phyloP scores from a whole-genome alignment of 2,329 filamentous ascomycete genomes.

The Zymoseptoria crescenta region DNA sequence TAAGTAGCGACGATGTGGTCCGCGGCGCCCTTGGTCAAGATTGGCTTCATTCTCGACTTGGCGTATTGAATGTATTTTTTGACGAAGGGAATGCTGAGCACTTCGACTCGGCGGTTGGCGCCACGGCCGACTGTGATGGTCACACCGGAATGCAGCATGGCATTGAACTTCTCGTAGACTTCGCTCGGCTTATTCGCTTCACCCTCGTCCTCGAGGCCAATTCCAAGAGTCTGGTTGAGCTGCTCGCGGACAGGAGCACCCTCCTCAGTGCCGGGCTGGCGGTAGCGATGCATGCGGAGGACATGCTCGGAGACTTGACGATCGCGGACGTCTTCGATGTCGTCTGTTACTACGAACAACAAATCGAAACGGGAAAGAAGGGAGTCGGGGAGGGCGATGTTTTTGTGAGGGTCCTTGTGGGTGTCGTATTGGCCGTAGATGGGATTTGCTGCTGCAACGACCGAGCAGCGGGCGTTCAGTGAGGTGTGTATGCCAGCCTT shows the following conservation, averaged over 20 bases:
- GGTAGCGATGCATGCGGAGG: slow-evolving; percentile 92
- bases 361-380: slow-evolving; percentile 97
- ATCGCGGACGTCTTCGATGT: slow-evolving; percentile 91
- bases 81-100: slow-evolving; percentile 93
- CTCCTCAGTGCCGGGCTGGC: slow-evolving; percentile 85
- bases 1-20: slow-evolving; percentile 89
- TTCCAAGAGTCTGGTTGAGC: slow-evolving; percentile 71
- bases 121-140: slow-evolving; percentile 67
- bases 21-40: slow-evolving; percentile 82
- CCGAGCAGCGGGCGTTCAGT: slow-evolving; percentile 91
- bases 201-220: slow-evolving; percentile 66
- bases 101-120: slow-evolving; percentile 68
- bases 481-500: slow-evolving; percentile 98
- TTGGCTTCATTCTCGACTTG: slow-evolving; percentile 81
- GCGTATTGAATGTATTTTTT: slow-evolving; percentile 99
- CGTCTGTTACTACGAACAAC: slow-evolving; percentile 93
- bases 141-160: slow-evolving; percentile 90
- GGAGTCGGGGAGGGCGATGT: slow-evolving; percentile 94
- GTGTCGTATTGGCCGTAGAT: slow-evolving; percentile 98
- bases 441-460: slow-evolving; percentile 91
- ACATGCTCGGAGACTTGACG: slow-evolving; percentile 92
- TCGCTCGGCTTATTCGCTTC: slow-evolving; percentile 71
- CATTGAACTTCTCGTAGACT: slow-evolving; percentile 92
- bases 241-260: slow-evolving; percentile 90
- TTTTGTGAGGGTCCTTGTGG: slow-evolving; percentile 97